Percentiles rank a stretch among this genome's conserved stretches.
Evolutionary conservation across 1,139 yeast species (phyloP).

Genomic region (Diutina ranongensis): DNA sequence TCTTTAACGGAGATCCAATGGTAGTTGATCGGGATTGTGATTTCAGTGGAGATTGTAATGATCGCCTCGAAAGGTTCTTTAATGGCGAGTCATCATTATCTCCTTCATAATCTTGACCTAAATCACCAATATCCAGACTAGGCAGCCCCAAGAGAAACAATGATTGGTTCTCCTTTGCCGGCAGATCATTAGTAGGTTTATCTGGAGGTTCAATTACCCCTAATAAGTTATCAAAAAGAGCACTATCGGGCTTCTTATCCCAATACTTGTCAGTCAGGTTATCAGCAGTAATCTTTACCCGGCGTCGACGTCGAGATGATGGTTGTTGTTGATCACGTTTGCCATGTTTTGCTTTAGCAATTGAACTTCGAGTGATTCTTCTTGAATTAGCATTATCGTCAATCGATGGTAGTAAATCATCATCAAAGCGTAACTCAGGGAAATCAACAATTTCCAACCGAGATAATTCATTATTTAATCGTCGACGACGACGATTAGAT

Average conservation of each 20-base stretch:
- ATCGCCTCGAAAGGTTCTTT: neutral
- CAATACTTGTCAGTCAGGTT: slow-evolving; percentile 3
- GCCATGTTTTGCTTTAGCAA: neutral
- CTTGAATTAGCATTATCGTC: no score
- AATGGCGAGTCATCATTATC: slow-evolving; percentile 4
- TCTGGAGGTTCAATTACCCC: neutral
- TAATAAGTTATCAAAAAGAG: neutral
- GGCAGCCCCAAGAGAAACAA: neutral
- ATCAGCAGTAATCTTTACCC: neutral
- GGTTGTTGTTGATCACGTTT: neutral
- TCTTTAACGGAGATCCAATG: no score
- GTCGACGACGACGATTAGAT: no score
- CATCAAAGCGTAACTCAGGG: no score
- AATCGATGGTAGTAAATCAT: no score
- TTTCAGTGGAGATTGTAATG: neutral
- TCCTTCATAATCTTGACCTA: neutral
- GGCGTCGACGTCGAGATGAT: neutral
- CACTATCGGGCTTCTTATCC: slow-evolving; percentile 1
- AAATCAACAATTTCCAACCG: no score
- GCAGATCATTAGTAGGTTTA: neutral
- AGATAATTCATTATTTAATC: no score
- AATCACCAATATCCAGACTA: neutral
- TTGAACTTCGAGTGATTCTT: neutral
- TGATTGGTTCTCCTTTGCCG: neutral
- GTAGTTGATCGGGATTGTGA: neutral